These are phyloP conservation scores for Phyllostachys edulis DNA, from an alignment of 176 grass and related monocot species.

Conservation along the genomic window DNA sequence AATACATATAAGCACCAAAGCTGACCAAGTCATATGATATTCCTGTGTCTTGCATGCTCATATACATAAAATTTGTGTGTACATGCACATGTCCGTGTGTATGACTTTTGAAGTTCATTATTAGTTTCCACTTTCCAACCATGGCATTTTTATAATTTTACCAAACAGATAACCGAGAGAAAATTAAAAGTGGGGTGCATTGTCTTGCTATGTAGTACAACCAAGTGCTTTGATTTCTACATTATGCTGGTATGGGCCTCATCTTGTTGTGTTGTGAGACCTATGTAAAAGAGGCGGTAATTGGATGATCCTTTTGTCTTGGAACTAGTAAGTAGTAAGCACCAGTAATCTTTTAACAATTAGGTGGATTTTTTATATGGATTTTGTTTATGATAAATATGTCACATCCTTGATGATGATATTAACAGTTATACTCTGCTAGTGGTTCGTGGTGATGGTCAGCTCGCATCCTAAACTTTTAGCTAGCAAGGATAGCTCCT, in stretches of 20 bases:
- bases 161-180: not conserved
- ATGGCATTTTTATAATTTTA: constrained; percentile 18
- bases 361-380: not conserved
- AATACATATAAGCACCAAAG: constrained; percentile 5
- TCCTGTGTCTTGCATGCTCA: not conserved
- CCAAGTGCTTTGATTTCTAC: not conserved
- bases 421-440: not conserved
- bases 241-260: not conserved
- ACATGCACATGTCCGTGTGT: not conserved
- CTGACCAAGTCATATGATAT: not conserved
- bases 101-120: not conserved
- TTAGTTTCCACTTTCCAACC: constrained; percentile 13
- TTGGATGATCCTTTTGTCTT: not conserved
- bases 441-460: not conserved
- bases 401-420: not conserved
- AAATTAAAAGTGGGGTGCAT: not conserved
- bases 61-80: not conserved
- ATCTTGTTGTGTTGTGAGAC: not conserved
- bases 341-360: not conserved
- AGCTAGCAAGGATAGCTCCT: not conserved
- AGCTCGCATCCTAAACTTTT: not conserved
- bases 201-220: not conserved
- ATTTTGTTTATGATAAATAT: not conserved
- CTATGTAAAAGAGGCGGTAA: not conserved
- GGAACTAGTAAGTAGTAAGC: not conserved